Conservation (phyloP, 306 rosid genomes). For the Prunus armeniaca region DNA sequence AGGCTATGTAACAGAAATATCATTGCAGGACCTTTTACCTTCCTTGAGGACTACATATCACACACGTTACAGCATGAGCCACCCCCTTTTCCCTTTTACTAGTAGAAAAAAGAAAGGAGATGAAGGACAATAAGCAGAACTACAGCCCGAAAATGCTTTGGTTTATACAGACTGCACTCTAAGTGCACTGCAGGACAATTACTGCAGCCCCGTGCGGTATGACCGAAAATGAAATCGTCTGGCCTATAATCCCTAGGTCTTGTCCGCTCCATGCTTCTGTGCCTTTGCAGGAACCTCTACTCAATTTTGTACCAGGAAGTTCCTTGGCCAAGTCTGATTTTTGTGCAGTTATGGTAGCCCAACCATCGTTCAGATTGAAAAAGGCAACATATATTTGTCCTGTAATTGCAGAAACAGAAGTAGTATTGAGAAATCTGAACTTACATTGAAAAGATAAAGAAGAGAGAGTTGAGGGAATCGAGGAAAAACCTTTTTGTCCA, state of each 20-base stretch:
- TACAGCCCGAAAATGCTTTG: background rate
- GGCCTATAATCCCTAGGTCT: slow-evolving; percentile 25
- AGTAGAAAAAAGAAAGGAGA: background rate
- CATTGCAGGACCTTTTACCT: background rate
- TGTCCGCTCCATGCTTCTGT: slow-evolving; percentile 69
- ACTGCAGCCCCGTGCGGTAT: slow-evolving; percentile 60
- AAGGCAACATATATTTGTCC: slow-evolving; percentile 74
- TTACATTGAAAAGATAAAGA: background rate
- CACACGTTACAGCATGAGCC: background rate
- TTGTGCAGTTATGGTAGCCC: slow-evolving; percentile 33
- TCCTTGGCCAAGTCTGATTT: slow-evolving; percentile 47
- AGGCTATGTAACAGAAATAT: background rate
- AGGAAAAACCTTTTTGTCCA: slow-evolving; percentile 53
- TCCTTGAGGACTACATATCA: background rate
- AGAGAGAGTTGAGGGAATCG: background rate
- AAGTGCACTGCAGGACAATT: slow-evolving; percentile 44
- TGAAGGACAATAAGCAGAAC: background rate
- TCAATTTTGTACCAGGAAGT: slow-evolving; percentile 34
- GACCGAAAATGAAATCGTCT: slow-evolving; percentile 41
- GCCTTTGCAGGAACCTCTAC: slow-evolving; percentile 35
- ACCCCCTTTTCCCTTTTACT: background rate
- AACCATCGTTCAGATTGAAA: slow-evolving; percentile 57
- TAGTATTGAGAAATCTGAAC: background rate
- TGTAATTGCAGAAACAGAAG: slow-evolving; percentile 8
- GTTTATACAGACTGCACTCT: background rate